Evolutionary conservation across 371 early-diverging fungal species (phyloP).

Genomic region (Nematocida ausubeli): DNA sequence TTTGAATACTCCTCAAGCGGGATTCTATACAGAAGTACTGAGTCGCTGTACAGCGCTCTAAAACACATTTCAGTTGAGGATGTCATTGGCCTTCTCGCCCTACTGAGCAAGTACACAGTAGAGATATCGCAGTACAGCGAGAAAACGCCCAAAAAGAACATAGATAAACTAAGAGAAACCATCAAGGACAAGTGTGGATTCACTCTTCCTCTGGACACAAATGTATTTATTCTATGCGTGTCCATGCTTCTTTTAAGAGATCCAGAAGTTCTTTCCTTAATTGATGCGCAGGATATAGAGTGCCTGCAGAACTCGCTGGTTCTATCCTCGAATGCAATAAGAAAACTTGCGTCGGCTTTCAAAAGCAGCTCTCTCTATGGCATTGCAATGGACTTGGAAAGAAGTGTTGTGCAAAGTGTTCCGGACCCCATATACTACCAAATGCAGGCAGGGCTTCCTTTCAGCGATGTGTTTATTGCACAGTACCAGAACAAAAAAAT

Average conservation of each 20-base stretch:
- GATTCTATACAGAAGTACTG: slow-evolving; percentile 26
- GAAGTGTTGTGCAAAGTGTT: slow-evolving; percentile 62
- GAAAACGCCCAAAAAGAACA: slow-evolving; percentile 2
- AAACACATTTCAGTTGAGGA: slow-evolving; percentile 12
- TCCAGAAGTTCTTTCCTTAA: not conserved
- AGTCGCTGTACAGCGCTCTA: slow-evolving; percentile 37
- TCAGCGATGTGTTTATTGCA: slow-evolving; percentile 54
- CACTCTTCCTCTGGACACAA: not conserved
- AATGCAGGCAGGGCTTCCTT: slow-evolving; percentile 63
- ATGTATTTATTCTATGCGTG: not conserved
- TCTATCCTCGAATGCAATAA: slow-evolving; percentile 7
- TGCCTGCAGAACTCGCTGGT: slow-evolving; percentile 15
- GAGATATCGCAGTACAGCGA: slow-evolving; percentile 13
- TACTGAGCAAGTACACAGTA: not conserved
- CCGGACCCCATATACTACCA: slow-evolving; percentile 59
- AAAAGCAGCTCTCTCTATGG: slow-evolving; percentile 20
- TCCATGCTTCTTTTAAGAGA: slow-evolving; percentile 1
- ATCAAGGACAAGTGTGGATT: not conserved
- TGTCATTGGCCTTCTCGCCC: not conserved
- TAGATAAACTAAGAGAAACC: not conserved
- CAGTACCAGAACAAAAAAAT: slow-evolving; percentile 28
- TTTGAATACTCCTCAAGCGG: slow-evolving; percentile 45
- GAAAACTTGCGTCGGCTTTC: not conserved
- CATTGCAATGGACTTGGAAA: slow-evolving; percentile 54
- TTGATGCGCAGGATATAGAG: not conserved